Base-by-base conservation (phyloP, 2,329 filamentous ascomycete genomes). In the Iodosphaeria phyllophila region DNA sequence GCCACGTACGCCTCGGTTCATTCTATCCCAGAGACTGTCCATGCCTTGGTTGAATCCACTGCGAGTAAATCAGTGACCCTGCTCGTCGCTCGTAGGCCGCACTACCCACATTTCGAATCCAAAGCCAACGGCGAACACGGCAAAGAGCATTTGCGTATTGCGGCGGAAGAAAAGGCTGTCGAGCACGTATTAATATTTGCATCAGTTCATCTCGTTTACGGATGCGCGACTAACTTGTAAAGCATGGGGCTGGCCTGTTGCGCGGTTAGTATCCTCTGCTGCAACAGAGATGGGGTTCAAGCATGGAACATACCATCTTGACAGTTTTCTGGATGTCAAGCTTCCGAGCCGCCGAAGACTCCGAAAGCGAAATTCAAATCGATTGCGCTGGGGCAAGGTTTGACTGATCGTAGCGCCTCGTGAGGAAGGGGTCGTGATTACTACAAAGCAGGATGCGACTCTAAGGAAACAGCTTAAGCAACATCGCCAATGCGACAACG, bases 111-210 rank as follows among this genome's bases (percentile, higher is more conserved):
- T 66, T 62, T 95, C 82, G 49, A 92, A 83, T 35, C 65, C 79
- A 48, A 98, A 98, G 38, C 84, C 86, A 38, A 71, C 65, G 39
- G 60, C 67, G 51, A 98, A 98, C 48, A 98, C 78, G 36, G 72
- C 65, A 38, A 70, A 74, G 43, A 98, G 63, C 70, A 92, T 92
- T 50, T 76, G 63, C 43, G 66, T 75, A 64, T 98, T 98, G 50
- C 67, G 74, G 54, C 76, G 74, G 64, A 95, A 74, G 40, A 95
- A 45, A 46, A 70, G 54, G 62, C 89, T 95, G 54, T 37, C 38
- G 25, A 14, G 29, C 4, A 13, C 27, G 9, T 13, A 38, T 44
- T 23, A 44, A 44, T 45, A 17, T 13, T n/a, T 13, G n/a, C 5
- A 10, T 14, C 7, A 11, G 27, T 10, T 26, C 14, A 16, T 11